phyloP scores from a whole-genome alignment of 1,284 basidiomycete genomes.

The Tylopilus sp. region DNA sequence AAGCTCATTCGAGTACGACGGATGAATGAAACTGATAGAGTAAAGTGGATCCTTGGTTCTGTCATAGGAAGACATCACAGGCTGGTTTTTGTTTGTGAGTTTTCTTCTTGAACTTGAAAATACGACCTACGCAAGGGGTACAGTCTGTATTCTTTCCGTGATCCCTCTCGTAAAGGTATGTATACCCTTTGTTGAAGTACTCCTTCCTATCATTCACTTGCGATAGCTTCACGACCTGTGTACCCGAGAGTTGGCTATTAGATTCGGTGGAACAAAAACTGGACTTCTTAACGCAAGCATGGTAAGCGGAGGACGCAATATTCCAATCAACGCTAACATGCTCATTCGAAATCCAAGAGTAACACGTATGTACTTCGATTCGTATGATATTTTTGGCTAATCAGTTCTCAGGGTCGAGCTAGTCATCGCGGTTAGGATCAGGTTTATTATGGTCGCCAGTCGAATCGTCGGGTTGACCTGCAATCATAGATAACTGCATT shows the following conservation, averaged over 20 bases:
- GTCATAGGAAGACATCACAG: constrained; percentile 53
- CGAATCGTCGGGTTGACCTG: constrained; percentile 15
- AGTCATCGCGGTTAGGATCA: constrained; percentile 59
- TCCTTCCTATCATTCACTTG: constrained; percentile 7
- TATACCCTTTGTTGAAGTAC: constrained; percentile 25
- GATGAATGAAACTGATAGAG: background rate
- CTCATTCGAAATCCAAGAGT: constrained; percentile 40
- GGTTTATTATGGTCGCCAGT: background rate
- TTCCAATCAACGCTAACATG: constrained; percentile 7
- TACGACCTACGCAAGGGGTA: background rate
- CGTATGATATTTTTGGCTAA: background rate
- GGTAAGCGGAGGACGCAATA: constrained; percentile 39
- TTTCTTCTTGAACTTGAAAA: background rate
- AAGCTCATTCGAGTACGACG: constrained; percentile 21
- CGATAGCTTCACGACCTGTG: constrained; percentile 70
- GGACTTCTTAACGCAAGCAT: constrained; percentile 80
- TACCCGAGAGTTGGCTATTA: constrained; percentile 69
- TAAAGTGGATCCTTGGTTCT: constrained; percentile 61
- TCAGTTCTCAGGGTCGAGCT: constrained; percentile 53
- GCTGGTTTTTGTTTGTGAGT: constrained; percentile 61
- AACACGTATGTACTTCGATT: constrained; percentile 52
- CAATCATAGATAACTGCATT: constrained; percentile 66
- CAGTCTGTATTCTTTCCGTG: constrained; percentile 62
- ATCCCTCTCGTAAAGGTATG: constrained; percentile 71
- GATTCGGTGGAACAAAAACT: constrained; percentile 72